Base-by-base conservation (phyloP, 169 alveolate species). In the Babesia microti region DNA sequence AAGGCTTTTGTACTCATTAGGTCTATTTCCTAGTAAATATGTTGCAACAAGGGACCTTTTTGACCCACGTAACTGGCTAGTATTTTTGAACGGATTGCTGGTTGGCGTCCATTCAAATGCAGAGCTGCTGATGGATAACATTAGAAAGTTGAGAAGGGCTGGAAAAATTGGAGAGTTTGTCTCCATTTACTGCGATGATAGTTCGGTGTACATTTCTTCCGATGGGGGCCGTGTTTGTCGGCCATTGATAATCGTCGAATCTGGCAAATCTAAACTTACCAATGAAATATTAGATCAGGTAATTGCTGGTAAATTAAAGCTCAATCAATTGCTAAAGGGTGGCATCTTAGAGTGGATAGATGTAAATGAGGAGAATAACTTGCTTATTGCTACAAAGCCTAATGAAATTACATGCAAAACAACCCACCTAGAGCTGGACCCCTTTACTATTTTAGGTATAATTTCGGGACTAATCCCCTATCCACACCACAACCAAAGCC, bases 401-500 rank as follows among this genome's bases (percentile, higher is more conserved):
- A 80, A 80, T 19, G 89, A 89, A 45, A 81, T 97, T 21, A 72
- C 86, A 3, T 37, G 42, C 15, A 82, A 81, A 36, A 89, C 98
- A 2, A 97, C 99, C n/a, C 99, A 97, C 61, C 71, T 95, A 67
- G 99, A 97, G 69, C 78, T 89, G 22, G 98, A 96, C 53, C 98
- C 99, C 24, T 78, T 93, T 52, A 89, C 99, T 11, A 73, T 97
- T 1, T 73, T 97, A 27, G 99, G 99, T 0, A 97, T 92, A 0
- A 97, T 93, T 12, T 95, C 99, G 9, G 99, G 99, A 4, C 84
- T 97, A 22, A 91, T 97, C 41, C 98, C 99, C 6, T 97, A 89
- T 71, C 99, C 99, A 21, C 92, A 97, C 78, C 99, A 97, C 79
- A 97, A 97, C 75, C 97, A 97, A 68, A 88, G 97, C 53, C 99